Evolutionary conservation across 2,329 filamentous ascomycete genomes (phyloP).

Genomic region (Lizonia empirigonia): DNA sequence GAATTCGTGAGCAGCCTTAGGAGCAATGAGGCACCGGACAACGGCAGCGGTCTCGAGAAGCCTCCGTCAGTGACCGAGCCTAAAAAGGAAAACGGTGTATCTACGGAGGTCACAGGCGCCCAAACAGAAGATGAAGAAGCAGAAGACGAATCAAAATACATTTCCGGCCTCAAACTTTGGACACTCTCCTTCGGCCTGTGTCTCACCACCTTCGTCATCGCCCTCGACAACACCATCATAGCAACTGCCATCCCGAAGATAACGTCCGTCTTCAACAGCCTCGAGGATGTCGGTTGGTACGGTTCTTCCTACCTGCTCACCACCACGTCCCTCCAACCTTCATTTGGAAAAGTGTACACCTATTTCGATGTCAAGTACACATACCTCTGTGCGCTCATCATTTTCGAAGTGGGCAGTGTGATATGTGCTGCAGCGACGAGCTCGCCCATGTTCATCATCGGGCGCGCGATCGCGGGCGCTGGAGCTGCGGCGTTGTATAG

Average conservation of each 20-base stretch:
- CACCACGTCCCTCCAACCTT: constrained; percentile 52
- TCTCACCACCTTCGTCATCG: constrained; percentile 46
- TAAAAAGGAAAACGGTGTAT: background rate
- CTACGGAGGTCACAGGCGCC: constrained; percentile 1
- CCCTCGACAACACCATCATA: constrained; percentile 50
- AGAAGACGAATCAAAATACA: constrained; percentile 48
- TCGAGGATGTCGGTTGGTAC: constrained; percentile 53
- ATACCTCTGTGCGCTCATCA: constrained; percentile 56
- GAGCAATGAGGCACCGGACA: background rate
- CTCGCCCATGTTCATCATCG: constrained; percentile 60
- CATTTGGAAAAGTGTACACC: constrained; percentile 64
- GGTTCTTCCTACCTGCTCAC: constrained; percentile 54
- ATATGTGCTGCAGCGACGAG: constrained; percentile 59
- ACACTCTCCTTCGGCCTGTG: constrained; percentile 45
- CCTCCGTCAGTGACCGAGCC: background rate
- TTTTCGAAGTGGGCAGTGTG: constrained; percentile 59
- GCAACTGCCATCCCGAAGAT: constrained; percentile 50
- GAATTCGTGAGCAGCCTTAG: background rate
- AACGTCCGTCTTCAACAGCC: constrained; percentile 49
- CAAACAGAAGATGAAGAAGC: constrained; percentile 21
- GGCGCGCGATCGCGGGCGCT: constrained; percentile 60
- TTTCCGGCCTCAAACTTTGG: constrained; percentile 40
- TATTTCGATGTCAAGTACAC: constrained; percentile 61
- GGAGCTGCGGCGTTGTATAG: constrained; percentile 60
- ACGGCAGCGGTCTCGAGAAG: background rate